These are phyloP conservation scores for Pleurotus salmoneostramineus DNA, from an alignment of 768 basidiomycete species.

Conservation along the genomic window DNA sequence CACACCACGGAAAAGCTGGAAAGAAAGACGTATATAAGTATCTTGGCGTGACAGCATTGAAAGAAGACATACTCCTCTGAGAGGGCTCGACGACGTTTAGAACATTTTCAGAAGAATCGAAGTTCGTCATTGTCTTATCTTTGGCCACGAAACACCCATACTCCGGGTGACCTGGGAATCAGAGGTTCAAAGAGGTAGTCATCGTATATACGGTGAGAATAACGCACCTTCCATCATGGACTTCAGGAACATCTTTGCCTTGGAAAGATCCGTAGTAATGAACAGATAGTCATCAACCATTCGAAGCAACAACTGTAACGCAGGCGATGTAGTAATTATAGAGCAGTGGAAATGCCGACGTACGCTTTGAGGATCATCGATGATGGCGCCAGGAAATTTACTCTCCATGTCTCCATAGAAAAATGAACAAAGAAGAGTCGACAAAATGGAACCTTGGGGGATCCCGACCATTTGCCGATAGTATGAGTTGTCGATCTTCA, in stretches of 20 bases:
- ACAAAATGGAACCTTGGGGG: slow-evolving; percentile 97
- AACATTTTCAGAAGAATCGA: slow-evolving; percentile 56
- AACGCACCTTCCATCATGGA: slow-evolving; percentile 68
- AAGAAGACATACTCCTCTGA: slow-evolving; percentile 31
- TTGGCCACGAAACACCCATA: slow-evolving; percentile 90
- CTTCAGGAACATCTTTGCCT: slow-evolving; percentile 66
- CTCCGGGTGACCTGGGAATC: slow-evolving; percentile 72
- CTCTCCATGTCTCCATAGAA: slow-evolving; percentile 92
- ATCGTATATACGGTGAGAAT: neutral
- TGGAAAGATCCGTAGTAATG: slow-evolving; percentile 60
- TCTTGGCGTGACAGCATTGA: neutral
- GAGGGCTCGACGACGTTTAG: slow-evolving; percentile 48
- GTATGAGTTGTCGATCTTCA: slow-evolving; percentile 73
- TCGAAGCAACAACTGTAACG: slow-evolving; percentile 51
- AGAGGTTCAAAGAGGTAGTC: neutral
- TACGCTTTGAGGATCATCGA: slow-evolving; percentile 59
- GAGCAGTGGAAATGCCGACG: slow-evolving; percentile 18
- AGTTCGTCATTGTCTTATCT: slow-evolving; percentile 89
- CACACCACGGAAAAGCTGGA: slow-evolving; percentile 93
- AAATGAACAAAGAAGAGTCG: slow-evolving; percentile 87
- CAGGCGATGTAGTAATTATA: neutral
- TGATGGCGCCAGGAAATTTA: slow-evolving; percentile 43
- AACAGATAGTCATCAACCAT: slow-evolving; percentile 95
- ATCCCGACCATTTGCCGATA: slow-evolving; percentile 93
- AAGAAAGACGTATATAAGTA: neutral